A percentile compares a stretch with the other conserved stretches of the same genome.
Evolutionary conservation across 2,329 filamentous ascomycete species (phyloP).

Genomic region (Diplodia sapinea): DNA sequence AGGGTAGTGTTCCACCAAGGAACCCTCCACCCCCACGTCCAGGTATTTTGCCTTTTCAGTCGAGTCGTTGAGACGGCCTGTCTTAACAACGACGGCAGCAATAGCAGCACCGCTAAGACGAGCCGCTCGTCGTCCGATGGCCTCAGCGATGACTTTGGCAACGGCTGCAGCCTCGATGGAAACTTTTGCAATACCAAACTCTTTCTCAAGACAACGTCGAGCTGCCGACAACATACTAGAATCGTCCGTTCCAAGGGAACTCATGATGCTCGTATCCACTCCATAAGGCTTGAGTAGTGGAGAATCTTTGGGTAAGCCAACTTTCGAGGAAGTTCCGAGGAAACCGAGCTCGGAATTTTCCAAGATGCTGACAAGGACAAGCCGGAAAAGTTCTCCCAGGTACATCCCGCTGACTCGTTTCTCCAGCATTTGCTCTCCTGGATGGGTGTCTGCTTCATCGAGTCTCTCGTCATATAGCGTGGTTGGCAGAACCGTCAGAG

Average conservation of each 20-base stretch:
- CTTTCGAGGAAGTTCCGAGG: conserved; percentile 72
- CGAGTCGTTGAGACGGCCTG: conserved; percentile 65
- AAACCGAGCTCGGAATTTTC: conserved; percentile 69
- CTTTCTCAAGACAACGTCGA: conserved; percentile 76
- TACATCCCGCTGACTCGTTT: conserved; percentile 99
- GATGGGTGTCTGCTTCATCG: conserved; percentile 52
- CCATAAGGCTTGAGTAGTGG: conserved; percentile 81
- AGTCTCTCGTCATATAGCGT: conserved; percentile 67
- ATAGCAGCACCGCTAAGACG: conserved; percentile 89
- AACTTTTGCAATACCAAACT: conserved; percentile 77
- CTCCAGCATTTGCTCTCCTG: conserved; percentile 79
- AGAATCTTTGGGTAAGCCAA: conserved; percentile 68
- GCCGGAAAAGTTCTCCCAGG: conserved; percentile 87
- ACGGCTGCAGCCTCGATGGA: conserved; percentile 84
- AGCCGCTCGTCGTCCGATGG: conserved; percentile 87
- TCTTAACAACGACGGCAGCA: conserved; percentile 80
- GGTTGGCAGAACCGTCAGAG: conserved; percentile 82
- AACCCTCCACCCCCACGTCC: conserved; percentile 94
- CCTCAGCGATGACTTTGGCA: conserved; percentile 80
- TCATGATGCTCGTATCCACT: conserved; percentile 88
- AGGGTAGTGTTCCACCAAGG: conserved; percentile 93
- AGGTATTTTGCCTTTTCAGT: conserved; percentile 67
- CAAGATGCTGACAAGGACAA: conserved; percentile 74
- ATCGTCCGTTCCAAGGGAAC: conserved; percentile 80
- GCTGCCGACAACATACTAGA: conserved; percentile 73